phyloP scores from a whole-genome alignment of 495 filamentous ascomycete species.

The Letharia lupina region DNA sequence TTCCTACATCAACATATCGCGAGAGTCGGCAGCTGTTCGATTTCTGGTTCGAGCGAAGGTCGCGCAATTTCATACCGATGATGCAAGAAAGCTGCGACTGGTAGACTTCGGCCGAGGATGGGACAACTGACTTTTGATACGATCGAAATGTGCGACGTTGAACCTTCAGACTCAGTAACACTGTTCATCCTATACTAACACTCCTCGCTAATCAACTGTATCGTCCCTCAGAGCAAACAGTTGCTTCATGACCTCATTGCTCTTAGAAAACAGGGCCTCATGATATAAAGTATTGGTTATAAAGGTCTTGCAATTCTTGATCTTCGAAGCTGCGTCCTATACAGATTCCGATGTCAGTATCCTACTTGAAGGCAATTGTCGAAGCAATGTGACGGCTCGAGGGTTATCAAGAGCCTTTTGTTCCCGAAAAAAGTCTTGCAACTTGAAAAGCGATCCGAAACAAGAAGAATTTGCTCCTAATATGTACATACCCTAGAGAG shows the following conservation, averaged over 20 bases:
- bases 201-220: constrained; percentile 47
- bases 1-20: constrained; percentile 59
- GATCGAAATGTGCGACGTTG: neutral
- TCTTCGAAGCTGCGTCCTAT: constrained; percentile 61
- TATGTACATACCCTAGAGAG: neutral
- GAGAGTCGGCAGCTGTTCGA: constrained; percentile 71
- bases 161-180: neutral
- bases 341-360: constrained; percentile 34
- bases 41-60: constrained; percentile 80
- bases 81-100: constrained; percentile 65
- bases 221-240: constrained; percentile 67
- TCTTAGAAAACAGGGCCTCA: constrained; percentile 62
- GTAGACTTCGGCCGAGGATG: constrained; percentile 78
- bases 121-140: constrained; percentile 42
- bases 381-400: neutral
- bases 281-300: constrained; percentile 88
- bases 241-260: constrained; percentile 62
- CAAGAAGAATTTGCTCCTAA: neutral
- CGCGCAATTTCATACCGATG: constrained; percentile 77
- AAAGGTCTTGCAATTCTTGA: constrained; percentile 70
- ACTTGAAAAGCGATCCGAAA: neutral
- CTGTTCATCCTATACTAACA: neutral
- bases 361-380: neutral
- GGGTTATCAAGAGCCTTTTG: neutral
- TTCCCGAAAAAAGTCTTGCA: neutral